These are phyloP conservation scores for Anthracocystis panici-leucophaei DNA, from an alignment of 1,284 basidiomycete species.

Conservation along the genomic window DNA sequence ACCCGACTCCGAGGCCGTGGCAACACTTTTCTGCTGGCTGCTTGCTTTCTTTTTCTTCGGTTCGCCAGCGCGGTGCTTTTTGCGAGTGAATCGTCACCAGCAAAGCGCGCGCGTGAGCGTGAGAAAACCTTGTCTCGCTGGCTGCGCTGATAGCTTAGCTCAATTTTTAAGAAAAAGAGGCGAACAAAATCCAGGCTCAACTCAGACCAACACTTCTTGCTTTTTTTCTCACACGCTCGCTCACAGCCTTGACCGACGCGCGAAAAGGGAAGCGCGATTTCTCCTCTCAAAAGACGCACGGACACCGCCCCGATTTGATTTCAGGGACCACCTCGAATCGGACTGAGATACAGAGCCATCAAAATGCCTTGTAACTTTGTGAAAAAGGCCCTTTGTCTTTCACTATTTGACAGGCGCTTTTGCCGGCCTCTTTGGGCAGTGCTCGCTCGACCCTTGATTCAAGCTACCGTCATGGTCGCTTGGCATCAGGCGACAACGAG, in stretches of 20 bases:
- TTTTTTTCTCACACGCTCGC: conserved; percentile 1
- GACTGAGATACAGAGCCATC: neutral
- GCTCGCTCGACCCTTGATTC: no score
- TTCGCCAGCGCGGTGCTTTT: neutral
- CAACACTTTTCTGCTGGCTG: neutral
- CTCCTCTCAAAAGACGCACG: conserved; percentile 2
- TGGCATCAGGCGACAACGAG: no score
- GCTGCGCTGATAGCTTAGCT: neutral
- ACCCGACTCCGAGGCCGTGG: conserved; percentile 12
- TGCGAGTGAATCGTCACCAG: neutral
- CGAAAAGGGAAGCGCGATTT: neutral
- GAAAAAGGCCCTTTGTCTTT: conserved; percentile 14
- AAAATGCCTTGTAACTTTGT: neutral
- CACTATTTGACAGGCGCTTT: conserved; percentile 22
- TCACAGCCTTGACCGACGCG: conserved; percentile 9
- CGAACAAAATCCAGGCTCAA: neutral
- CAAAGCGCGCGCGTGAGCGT: conserved; percentile 8
- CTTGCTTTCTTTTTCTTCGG: neutral
- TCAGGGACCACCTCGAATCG: no score
- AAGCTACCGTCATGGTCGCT: no score
- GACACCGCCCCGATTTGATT: conserved; percentile 5
- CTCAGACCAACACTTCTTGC: conserved; percentile 11
- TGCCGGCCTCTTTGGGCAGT: neutral
- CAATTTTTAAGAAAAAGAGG: neutral
- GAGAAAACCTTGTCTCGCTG: conserved; percentile 4